A percentile compares a stretch with the other conserved stretches of the same genome.
These are phyloP conservation scores for Amphicarpaea edgeworthii DNA, from an alignment of 306 rosid species.

Conservation along the genomic window DNA sequence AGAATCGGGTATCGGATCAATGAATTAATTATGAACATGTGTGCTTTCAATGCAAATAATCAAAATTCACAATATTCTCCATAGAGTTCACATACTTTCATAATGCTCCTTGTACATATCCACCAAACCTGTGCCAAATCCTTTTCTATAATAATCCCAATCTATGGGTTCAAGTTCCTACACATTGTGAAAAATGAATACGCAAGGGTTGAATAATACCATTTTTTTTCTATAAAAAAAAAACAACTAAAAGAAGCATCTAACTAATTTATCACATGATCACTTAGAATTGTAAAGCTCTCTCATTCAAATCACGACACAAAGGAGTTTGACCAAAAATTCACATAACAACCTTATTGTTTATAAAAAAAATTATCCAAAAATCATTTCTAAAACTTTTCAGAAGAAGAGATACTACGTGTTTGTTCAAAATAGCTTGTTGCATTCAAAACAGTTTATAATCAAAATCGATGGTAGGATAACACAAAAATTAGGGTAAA, in stretches of 20 bases:
- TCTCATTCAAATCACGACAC: conserved; percentile 7
- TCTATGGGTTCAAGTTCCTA: conserved; percentile 98
- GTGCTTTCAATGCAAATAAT: conserved; percentile 9
- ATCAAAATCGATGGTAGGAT: too few species aligned
- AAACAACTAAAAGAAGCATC: not conserved
- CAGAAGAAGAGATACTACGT: not conserved
- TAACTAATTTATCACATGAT: conserved; percentile 5
- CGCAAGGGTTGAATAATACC: conserved; percentile 2
- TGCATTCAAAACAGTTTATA: too few species aligned
- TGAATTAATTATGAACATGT: not conserved
- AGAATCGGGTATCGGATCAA: not conserved
- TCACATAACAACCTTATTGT: not conserved
- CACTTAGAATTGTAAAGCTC: not conserved
- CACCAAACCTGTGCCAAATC: conserved; percentile 93
- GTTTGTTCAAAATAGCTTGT: not conserved
- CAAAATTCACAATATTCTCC: conserved; percentile 2
- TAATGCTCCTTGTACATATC: conserved; percentile 98
- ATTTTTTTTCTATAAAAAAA: not conserved
- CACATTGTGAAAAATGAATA: conserved; percentile 32
- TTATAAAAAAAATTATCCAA: not conserved
- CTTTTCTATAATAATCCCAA: conserved; percentile 50
- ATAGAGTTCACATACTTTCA: conserved; percentile 69
- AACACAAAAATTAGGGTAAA: too few species aligned
- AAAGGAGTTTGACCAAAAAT: not conserved
- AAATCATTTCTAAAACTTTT: not conserved